Conservation (phyloP, 805 yeast genomes). For the Kuraishia floccosa region DNA sequence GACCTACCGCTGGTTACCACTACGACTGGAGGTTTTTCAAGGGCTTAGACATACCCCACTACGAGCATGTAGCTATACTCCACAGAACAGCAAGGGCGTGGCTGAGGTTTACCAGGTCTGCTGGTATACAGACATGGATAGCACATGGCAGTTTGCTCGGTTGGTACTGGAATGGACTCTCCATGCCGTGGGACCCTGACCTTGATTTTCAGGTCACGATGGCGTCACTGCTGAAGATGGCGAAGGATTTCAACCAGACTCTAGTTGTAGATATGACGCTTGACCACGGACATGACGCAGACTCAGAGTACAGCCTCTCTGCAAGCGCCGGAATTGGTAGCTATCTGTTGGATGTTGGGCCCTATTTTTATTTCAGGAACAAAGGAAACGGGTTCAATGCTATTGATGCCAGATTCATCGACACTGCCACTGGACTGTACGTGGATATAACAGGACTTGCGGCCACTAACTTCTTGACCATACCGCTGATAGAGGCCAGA, state of each 20-base stretch:
- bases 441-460: conserved; percentile 58
- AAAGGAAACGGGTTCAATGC: conserved; percentile 45
- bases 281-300: too few species aligned
- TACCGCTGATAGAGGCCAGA: conserved; percentile 10
- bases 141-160: conserved; percentile 58
- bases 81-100: conserved; percentile 42
- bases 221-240: conserved; percentile 29
- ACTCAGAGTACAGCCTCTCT: conserved; percentile 4
- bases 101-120: conserved; percentile 31
- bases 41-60: conserved; percentile 28
- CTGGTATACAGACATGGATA: conserved; percentile 44
- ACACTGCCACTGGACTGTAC: conserved; percentile 50
- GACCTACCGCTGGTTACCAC: conserved; percentile 39
- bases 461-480: conserved; percentile 24
- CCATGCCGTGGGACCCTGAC: conserved; percentile 61
- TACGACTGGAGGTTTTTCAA: conserved; percentile 41
- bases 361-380: conserved; percentile 36
- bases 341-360: conserved; percentile 35
- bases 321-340: conserved; percentile 39
- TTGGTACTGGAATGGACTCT: conserved; percentile 53
- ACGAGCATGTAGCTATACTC: conserved; percentile 23
- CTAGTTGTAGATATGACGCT: conserved; percentile 27
- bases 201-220: conserved; percentile 55
- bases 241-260: conserved; percentile 35
- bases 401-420: conserved; percentile 60